Conservation (phyloP, 345 rosid genomes). For the Populus deltoides region DNA sequence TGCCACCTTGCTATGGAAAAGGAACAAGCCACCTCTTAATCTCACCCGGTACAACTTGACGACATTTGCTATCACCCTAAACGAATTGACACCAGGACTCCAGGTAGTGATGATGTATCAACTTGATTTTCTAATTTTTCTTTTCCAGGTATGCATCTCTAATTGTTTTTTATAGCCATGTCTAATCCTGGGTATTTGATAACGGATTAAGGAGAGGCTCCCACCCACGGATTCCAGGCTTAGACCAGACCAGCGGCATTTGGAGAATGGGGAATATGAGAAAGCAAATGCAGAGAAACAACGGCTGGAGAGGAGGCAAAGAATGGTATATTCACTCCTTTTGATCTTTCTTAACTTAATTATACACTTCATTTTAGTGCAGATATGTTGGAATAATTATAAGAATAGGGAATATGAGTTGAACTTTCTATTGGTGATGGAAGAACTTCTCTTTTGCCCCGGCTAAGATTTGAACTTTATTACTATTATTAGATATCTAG, state of each 20-base stretch:
- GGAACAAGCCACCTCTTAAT: slow-evolving; percentile 66
- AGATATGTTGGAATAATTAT: neutral
- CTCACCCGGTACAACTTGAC: slow-evolving; percentile 90
- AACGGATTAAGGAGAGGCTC: slow-evolving; percentile 86
- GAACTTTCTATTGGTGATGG: neutral
- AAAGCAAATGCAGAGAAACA: slow-evolving; percentile 91
- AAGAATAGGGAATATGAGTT: neutral
- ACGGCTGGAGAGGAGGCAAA: slow-evolving; percentile 84
- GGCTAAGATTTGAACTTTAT: neutral
- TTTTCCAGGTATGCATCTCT: slow-evolving; percentile 37
- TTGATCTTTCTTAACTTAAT: neutral
- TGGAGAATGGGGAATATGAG: slow-evolving; percentile 97
- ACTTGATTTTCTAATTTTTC: slow-evolving; percentile 23
- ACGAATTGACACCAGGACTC: slow-evolving; percentile 88
- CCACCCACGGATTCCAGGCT: slow-evolving; percentile 97
- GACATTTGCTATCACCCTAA: slow-evolving; percentile 85
- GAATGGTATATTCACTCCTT: slow-evolving; percentile 57
- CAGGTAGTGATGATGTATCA: slow-evolving; percentile 60
- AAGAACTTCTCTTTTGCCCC: neutral
- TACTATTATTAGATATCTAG: neutral
- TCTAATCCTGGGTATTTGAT: slow-evolving; percentile 64
- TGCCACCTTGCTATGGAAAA: slow-evolving; percentile 76
- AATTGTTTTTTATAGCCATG: slow-evolving; percentile 43
- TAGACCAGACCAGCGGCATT: slow-evolving; percentile 91
- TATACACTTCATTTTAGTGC: neutral